phyloP scores from a whole-genome alignment of 2,329 filamentous ascomycete genomes.

The Diaporthe longicolla region DNA sequence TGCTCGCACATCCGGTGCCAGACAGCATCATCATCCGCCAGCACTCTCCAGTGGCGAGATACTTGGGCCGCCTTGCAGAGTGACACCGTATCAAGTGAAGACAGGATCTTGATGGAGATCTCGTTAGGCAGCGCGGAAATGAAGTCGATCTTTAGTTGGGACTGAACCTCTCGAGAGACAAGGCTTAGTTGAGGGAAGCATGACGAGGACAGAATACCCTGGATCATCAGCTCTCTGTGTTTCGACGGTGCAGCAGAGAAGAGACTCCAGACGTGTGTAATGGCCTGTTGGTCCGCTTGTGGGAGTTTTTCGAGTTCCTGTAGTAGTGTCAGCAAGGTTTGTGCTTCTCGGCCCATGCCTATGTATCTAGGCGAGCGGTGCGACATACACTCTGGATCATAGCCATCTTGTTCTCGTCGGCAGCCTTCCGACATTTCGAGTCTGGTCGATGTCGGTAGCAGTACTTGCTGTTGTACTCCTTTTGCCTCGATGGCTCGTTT shows the following conservation, averaged over 20 bases:
- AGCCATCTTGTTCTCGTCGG: slow-evolving; percentile 96
- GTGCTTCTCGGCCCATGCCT: slow-evolving; percentile 21
- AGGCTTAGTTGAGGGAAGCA: slow-evolving; percentile 98
- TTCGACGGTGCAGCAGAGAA: slow-evolving; percentile 96
- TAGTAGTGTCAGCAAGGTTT: slow-evolving; percentile 47
- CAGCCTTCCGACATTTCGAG: slow-evolving; percentile 91
- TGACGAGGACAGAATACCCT: slow-evolving; percentile 95
- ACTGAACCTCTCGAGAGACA: slow-evolving; percentile 89
- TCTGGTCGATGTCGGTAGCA: slow-evolving; percentile 97
- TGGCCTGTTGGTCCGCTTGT: slow-evolving; percentile 90
- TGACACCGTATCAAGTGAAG: slow-evolving; percentile 92
- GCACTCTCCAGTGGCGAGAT: slow-evolving; percentile 85
- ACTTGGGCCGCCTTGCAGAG: slow-evolving; percentile 97
- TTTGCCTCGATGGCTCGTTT: slow-evolving; percentile 54
- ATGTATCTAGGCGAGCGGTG: slow-evolving; percentile 1
- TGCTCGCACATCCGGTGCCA: slow-evolving; percentile 99
- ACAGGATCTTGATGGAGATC: slow-evolving; percentile 93
- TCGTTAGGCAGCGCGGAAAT: slow-evolving; percentile 89
- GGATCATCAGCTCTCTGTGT: slow-evolving; percentile 95
- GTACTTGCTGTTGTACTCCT: slow-evolving; percentile 81
- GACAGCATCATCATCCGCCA: slow-evolving; percentile 97
- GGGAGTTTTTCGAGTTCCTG: slow-evolving; percentile 87
- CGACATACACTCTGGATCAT: slow-evolving; percentile 84
- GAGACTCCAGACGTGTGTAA: slow-evolving; percentile 96
- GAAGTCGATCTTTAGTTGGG: slow-evolving; percentile 98